These are phyloP conservation scores for Atkinsonella texensis DNA, from an alignment of 2,329 filamentous ascomycete genomes.

Conservation along the genomic window DNA sequence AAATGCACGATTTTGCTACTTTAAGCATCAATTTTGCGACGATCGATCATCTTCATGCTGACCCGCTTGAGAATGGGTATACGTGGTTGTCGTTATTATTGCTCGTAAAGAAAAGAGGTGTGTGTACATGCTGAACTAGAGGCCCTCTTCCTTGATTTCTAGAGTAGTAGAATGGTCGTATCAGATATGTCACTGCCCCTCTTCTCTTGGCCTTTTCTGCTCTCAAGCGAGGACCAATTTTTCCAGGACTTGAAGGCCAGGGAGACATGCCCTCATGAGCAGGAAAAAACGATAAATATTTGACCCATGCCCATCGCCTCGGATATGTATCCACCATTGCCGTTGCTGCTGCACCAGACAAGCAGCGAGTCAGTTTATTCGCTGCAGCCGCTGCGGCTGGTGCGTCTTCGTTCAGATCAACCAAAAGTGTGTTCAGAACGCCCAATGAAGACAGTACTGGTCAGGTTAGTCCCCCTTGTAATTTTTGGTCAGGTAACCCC, in stretches of 20 bases:
- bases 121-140: neutral
- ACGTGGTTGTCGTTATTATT: neutral
- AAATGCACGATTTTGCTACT: neutral
- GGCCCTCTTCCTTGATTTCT: neutral
- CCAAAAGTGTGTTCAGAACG: too few species aligned
- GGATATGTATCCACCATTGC: constrained; percentile 50
- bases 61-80: neutral
- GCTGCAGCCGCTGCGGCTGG: constrained; percentile 14
- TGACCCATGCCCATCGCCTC: constrained; percentile 45
- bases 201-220: constrained; percentile 31
- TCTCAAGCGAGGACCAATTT: constrained; percentile 38
- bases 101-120: neutral
- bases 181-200: neutral
- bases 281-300: constrained; percentile 49
- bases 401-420: constrained; percentile 34
- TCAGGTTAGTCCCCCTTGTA: too few species aligned
- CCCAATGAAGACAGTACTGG: too few species aligned
- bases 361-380: constrained; percentile 38
- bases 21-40: neutral
- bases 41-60: neutral
- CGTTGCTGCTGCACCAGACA: constrained; percentile 46
- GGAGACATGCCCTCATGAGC: constrained; percentile 35
- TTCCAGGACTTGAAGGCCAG: constrained; percentile 36
- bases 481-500: neutral
- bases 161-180: neutral